Evolutionary conservation across 192 early-diverging fungal genomes (phyloP).

Genomic region (Coemansia sp.): DNA sequence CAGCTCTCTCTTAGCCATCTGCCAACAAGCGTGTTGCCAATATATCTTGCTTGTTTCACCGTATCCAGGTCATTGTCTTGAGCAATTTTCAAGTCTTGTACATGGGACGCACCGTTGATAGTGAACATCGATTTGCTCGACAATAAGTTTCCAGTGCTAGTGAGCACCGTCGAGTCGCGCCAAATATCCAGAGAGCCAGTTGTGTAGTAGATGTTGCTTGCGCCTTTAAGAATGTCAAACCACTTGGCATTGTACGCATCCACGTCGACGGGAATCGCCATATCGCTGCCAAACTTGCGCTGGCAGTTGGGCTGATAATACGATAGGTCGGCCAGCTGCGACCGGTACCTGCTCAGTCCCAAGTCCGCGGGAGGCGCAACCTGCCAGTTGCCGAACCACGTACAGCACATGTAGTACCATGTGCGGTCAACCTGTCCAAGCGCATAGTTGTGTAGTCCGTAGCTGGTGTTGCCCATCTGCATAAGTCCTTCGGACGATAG

Average conservation of each 20-base stretch:
- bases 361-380: slow-evolving; percentile 27
- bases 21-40: slow-evolving; percentile 19
- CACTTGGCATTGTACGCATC: slow-evolving; percentile 33
- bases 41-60: slow-evolving; percentile 14
- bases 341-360: slow-evolving; percentile 28
- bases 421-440: slow-evolving; percentile 35
- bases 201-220: slow-evolving; percentile 57
- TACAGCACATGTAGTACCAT: slow-evolving; percentile 65
- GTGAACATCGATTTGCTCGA: slow-evolving; percentile 11
- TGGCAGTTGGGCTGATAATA: slow-evolving; percentile 43
- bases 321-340: slow-evolving; percentile 39
- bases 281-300: slow-evolving; percentile 33
- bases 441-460: slow-evolving; percentile 29
- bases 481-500: slow-evolving; percentile 24
- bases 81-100: slow-evolving; percentile 22
- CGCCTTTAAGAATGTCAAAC: slow-evolving; percentile 17
- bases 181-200: slow-evolving; percentile 63
- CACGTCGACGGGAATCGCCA: slow-evolving; percentile 30
- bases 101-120: slow-evolving; percentile 40
- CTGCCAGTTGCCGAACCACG: slow-evolving; percentile 66
- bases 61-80: slow-evolving; percentile 15
- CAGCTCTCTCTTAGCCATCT: slow-evolving; percentile 15
- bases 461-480: slow-evolving; percentile 34
- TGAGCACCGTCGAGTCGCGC: slow-evolving; percentile 51
- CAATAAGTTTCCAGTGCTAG: slow-evolving; percentile 15